Evolutionary conservation across 106 monocot genomes (phyloP).

Genomic region (Dioscorea alata): DNA sequence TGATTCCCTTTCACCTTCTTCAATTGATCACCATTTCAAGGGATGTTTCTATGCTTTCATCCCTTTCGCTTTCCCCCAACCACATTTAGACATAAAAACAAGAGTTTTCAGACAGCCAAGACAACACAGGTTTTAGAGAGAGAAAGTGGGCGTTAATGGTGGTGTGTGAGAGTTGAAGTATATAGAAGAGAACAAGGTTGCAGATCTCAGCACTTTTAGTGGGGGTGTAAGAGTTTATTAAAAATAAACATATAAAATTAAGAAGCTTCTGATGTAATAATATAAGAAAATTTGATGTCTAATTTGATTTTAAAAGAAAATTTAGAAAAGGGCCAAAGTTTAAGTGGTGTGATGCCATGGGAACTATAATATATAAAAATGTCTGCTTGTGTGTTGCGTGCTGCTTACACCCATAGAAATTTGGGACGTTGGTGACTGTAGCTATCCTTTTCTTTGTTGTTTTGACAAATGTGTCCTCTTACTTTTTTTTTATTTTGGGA

Average conservation of each 20-base stretch:
- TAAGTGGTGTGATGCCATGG: background rate
- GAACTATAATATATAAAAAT: slow-evolving; percentile 5
- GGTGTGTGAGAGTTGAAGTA: no score
- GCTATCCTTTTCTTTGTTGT: no score
- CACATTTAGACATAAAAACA: no score
- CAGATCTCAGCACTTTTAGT: slow-evolving; percentile 10
- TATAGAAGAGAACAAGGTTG: slow-evolving; percentile 5
- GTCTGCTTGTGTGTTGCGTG: slow-evolving; percentile 16
- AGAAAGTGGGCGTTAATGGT: background rate
- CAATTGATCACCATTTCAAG: slow-evolving; percentile 1
- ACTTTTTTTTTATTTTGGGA: no score
- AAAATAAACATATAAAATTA: background rate
- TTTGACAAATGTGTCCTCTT: no score
- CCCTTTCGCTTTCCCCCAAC: no score
- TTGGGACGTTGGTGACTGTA: no score
- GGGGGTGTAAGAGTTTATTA: no score
- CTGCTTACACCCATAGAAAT: background rate
- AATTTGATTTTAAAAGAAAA: background rate
- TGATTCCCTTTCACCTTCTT: background rate
- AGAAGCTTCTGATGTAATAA: slow-evolving; percentile 31
- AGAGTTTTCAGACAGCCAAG: background rate
- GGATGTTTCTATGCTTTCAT: no score
- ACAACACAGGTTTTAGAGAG: background rate
- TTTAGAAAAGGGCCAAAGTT: background rate
- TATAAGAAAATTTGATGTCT: background rate